phyloP scores from a whole-genome alignment of 495 filamentous ascomycete species.

The Aspergillus mulundensis region DNA sequence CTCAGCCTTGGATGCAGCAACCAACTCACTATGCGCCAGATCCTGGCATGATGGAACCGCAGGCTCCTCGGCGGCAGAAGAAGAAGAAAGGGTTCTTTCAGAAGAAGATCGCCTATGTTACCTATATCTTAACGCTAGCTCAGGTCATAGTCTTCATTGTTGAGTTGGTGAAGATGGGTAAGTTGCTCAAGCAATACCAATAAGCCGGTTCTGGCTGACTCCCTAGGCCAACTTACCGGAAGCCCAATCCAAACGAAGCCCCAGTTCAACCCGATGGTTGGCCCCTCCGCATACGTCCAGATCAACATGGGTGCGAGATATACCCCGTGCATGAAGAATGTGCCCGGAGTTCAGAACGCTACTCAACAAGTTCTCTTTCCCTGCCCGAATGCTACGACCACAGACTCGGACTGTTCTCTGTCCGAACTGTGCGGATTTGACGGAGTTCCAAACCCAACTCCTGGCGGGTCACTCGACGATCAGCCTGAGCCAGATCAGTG shows the following conservation, averaged over 20 bases:
- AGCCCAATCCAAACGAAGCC: conserved; percentile 84
- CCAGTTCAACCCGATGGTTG: conserved; percentile 93
- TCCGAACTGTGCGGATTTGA: conserved; percentile 77
- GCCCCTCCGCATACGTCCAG: conserved; percentile 80
- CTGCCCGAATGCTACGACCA: conserved; percentile 71
- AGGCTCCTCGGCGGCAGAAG: conserved; percentile 17
- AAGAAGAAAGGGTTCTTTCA: conserved; percentile 49
- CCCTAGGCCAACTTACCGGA: conserved; percentile 37
- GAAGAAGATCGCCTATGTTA: conserved; percentile 72
- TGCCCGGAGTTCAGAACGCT: conserved; percentile 58
- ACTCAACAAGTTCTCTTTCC: conserved; percentile 55
- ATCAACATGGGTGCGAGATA: conserved; percentile 97
- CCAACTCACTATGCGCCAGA: conserved; percentile 39
- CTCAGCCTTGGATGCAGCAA: conserved; percentile 39
- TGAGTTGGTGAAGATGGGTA: conserved; percentile 80
- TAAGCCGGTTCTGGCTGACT: conserved; percentile 11
- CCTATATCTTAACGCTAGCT: conserved; percentile 71
- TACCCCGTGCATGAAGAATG: conserved; percentile 89
- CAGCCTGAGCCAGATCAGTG: conserved; percentile 75
- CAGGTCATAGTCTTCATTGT: conserved; percentile 88
- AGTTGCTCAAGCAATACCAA: conserved; percentile 17
- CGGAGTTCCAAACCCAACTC: conserved; percentile 60
- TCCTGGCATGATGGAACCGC: conserved; percentile 24
- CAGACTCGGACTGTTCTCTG: conserved; percentile 59
- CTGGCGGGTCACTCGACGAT: conserved; percentile 37